Evolutionary conservation across 176 grass and related monocot species (phyloP).

Genomic region (Chloris gayana): DNA sequence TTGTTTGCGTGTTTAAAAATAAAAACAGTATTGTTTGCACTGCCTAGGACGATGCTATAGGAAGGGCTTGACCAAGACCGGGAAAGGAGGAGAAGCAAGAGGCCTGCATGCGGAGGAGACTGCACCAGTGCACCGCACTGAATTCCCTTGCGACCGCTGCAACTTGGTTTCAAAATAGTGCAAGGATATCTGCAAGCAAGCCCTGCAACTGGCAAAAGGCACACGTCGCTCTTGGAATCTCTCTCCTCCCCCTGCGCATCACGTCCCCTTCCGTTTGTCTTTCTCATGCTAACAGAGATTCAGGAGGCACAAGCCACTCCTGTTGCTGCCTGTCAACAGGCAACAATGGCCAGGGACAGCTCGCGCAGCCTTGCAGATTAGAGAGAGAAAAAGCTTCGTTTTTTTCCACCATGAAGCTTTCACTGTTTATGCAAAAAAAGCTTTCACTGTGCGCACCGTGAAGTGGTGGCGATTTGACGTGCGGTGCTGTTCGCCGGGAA

Average conservation of each 20-base stretch:
- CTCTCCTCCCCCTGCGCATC: neutral
- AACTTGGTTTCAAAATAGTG: neutral
- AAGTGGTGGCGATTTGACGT: slow-evolving; percentile 16
- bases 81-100: neutral
- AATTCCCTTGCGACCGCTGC: neutral
- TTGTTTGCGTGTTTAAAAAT: neutral
- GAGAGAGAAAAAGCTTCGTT: neutral
- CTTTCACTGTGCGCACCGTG: neutral
- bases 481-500: neutral
- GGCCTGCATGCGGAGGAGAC: slow-evolving; percentile 8
- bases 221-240: slow-evolving; percentile 13
- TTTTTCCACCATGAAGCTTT: neutral
- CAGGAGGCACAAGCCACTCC: neutral
- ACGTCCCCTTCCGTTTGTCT: neutral
- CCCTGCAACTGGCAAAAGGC: slow-evolving; percentile 9
- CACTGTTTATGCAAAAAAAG: no score
- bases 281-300: neutral
- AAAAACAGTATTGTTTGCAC: neutral
- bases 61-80: slow-evolving; percentile 5
- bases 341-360: neutral
- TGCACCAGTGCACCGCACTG: neutral
- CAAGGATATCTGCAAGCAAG: slow-evolving; percentile 1
- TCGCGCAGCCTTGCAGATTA: neutral
- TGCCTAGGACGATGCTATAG: neutral
- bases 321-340: neutral